Evolutionary conservation across 108 stramenopile genomes (phyloP), one percentile per base, ranked within the genome.

Genomic region (Nitzschia sp.): DNA sequence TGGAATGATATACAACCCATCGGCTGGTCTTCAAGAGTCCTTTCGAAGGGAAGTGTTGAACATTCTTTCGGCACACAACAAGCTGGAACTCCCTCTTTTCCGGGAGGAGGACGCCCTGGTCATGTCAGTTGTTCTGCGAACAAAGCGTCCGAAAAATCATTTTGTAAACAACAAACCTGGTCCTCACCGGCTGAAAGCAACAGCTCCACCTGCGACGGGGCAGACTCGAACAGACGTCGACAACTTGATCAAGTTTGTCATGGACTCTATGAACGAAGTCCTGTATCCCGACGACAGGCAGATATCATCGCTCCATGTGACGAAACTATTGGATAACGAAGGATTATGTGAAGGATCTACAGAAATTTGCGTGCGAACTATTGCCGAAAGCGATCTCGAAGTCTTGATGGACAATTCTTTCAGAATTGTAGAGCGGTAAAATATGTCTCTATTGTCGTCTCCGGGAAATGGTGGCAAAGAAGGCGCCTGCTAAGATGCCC

Each of bases 1-100:
- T 23, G 87, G 89, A 52, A 82, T 79, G 38, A 64, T 87, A 57
- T 95, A 92, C 73, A 95, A 95, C 77, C 94, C 94, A 50, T 89
- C 88, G 15, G 53, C 68, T 13, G 55, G 65, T 6, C 53, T 72
- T 1, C 94, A 95, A 58, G 80, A 80, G 22, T 60, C 68, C 9
- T 95, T 95, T 68, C 81, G 78, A 9, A 60, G 79, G 38, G 71
- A 61, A 28, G 63, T 89, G 1, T 48, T 77, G 56, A 45, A 77
- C 13, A 28, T 79, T 2, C 27, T 88, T 70, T 13, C 36, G 34
- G 22, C 27, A n/a, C 16, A 44, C 1, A 22, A 41, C n/a, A 6
- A 17, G 22, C 33, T 56, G 0, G 29, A 33, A 1, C 0, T 15
- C 30, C 70, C 80, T 26, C 34, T 81, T 11, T 81, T 81, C 64